Evolutionary conservation across 257 asterid genomes (phyloP).

Genomic region (Gentiana dahurica): DNA sequence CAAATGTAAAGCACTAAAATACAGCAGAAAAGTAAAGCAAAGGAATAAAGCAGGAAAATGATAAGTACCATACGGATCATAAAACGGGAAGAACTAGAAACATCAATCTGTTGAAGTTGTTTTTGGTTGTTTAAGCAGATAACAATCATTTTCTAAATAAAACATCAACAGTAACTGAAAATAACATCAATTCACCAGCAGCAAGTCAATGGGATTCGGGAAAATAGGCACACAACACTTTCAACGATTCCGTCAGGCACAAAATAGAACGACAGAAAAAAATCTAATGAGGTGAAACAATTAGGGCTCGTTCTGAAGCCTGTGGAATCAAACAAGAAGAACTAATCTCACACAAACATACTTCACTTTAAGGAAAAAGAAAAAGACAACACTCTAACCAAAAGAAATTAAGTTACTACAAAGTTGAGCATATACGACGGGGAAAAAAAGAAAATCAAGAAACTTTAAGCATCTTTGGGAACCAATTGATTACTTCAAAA

Average conservation of each 20-base stretch:
- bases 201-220: background rate
- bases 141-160: background rate
- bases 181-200: slow-evolving; percentile 3
- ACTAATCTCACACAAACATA: slow-evolving; percentile 4
- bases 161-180: slow-evolving; percentile 8
- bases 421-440: no score
- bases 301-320: slow-evolving; percentile 9
- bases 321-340: slow-evolving; percentile 4
- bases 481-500: no score
- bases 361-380: no score
- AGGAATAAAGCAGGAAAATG: slow-evolving; percentile 24
- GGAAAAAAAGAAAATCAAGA: no score
- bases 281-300: background rate
- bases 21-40: slow-evolving; percentile 12
- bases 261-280: background rate
- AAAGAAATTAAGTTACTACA: no score
- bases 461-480: no score
- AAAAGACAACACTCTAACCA: no score
- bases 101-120: slow-evolving; percentile 14
- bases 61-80: slow-evolving; percentile 37
- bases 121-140: slow-evolving; percentile 10
- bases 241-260: background rate
- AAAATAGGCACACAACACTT: background rate
- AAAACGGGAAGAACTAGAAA: slow-evolving; percentile 26
- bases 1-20: slow-evolving; percentile 21